Conservation (phyloP, 208 protist genomes). For the Kentomonas sorsogonicus region DNA sequence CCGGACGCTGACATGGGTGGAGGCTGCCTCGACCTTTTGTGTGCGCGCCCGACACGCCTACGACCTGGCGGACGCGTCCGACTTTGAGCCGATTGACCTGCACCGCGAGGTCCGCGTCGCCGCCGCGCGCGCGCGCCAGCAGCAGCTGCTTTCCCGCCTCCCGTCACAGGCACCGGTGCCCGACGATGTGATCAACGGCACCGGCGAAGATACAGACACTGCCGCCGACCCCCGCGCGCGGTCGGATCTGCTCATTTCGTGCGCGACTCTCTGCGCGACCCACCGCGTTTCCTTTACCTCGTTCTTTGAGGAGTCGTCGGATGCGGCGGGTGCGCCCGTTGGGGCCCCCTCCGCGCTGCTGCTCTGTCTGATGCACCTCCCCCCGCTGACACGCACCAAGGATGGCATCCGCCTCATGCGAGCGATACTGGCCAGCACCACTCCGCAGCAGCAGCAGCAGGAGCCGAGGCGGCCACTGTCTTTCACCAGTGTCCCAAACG, state of each 20-base stretch:
- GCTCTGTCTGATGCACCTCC: conserved; percentile 10
- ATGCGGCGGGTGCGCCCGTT: neutral
- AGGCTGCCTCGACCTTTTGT: conserved; percentile 79
- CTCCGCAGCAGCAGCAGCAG: conserved; percentile 7
- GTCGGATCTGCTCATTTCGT: conserved; percentile 50
- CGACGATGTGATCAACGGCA: neutral
- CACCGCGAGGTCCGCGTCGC: conserved; percentile 55
- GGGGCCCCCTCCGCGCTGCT: neutral
- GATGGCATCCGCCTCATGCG: conserved; percentile 53
- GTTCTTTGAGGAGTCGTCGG: conserved; percentile 22
- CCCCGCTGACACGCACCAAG: conserved; percentile 11
- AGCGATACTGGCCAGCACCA: conserved; percentile 14
- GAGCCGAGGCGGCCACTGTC: too few species aligned
- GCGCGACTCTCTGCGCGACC: conserved; percentile 53
- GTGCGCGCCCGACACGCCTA: conserved; percentile 59
- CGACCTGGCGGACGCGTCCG: conserved; percentile 29
- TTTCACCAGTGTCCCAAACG: too few species aligned
- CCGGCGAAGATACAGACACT: neutral
- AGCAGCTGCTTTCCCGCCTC: neutral
- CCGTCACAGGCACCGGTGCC: neutral
- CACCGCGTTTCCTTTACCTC: conserved; percentile 48
- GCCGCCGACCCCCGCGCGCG: neutral
- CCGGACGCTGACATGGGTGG: conserved; percentile 64
- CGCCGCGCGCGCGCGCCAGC: conserved; percentile 18
- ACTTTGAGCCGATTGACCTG: conserved; percentile 62